Evolutionary conservation across 2,329 filamentous ascomycete species (phyloP).

Genomic region (Pseudogymnoascus sp.): DNA sequence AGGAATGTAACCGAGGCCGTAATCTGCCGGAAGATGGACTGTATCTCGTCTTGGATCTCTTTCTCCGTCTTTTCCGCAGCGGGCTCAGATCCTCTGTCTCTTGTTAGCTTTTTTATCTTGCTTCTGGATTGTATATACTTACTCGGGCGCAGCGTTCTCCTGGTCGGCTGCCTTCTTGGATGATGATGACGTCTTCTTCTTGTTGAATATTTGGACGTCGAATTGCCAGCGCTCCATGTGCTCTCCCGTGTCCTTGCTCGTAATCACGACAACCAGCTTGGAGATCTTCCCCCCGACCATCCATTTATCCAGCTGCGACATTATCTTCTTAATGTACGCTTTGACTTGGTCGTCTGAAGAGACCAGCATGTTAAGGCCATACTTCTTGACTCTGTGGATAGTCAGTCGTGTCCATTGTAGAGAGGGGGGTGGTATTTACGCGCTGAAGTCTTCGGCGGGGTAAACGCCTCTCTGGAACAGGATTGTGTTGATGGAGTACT

Average conservation of each 20-base stretch:
- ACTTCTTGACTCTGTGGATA: constrained; percentile 75
- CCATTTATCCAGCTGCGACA: constrained; percentile 95
- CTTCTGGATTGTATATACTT: constrained; percentile 20
- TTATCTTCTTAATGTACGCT: constrained; percentile 98
- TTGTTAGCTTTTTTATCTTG: neutral
- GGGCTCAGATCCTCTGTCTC: constrained; percentile 19
- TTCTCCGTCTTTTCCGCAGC: constrained; percentile 72
- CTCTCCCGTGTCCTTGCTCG: constrained; percentile 92
- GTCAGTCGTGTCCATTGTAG: neutral
- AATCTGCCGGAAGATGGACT: constrained; percentile 94
- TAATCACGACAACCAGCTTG: constrained; percentile 93
- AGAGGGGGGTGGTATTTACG: constrained; percentile 43
- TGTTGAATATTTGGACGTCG: constrained; percentile 59
- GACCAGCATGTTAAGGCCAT: constrained; percentile 78
- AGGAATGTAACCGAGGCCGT: constrained; percentile 96
- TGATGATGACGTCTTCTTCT: constrained; percentile 33
- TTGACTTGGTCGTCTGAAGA: constrained; percentile 97
- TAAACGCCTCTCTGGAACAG: constrained; percentile 85
- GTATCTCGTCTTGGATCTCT: constrained; percentile 92
- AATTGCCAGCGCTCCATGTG: constrained; percentile 98
- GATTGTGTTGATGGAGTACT: constrained; percentile 97
- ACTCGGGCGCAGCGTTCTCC: constrained; percentile 58
- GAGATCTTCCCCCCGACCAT: constrained; percentile 96
- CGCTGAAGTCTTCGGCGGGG: constrained; percentile 92
- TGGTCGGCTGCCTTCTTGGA: constrained; percentile 50